Conservation (phyloP, 257 asterid species). For the Handroanthus guayacan region DNA sequence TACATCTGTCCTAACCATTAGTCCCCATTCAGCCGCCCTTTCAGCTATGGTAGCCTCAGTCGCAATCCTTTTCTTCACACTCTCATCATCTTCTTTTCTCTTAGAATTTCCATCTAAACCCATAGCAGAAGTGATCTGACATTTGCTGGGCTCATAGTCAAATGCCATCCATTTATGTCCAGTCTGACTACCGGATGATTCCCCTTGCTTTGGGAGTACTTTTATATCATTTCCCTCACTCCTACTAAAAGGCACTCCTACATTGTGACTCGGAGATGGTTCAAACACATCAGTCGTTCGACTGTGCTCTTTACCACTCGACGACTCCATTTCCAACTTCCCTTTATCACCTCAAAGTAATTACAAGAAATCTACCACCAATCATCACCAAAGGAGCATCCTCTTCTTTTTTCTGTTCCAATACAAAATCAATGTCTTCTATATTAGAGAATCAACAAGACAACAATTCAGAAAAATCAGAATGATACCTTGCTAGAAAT, state of each 20-base stretch:
- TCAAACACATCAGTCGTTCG: slow-evolving; percentile 61
- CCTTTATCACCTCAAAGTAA: slow-evolving; percentile 8
- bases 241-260: slow-evolving; percentile 37
- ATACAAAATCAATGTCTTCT: slow-evolving; percentile 20
- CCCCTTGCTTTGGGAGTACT: slow-evolving; percentile 46
- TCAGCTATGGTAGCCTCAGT: slow-evolving; percentile 55
- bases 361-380: slow-evolving; percentile 34
- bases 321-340: slow-evolving; percentile 52
- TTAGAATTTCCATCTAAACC: slow-evolving; percentile 25
- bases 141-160: slow-evolving; percentile 36
- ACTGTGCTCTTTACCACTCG: slow-evolving; percentile 36
- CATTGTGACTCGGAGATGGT: slow-evolving; percentile 42
- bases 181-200: slow-evolving; percentile 29
- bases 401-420: slow-evolving; percentile 22
- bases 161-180: slow-evolving; percentile 85
- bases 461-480: not conserved
- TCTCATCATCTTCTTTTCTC: slow-evolving; percentile 20
- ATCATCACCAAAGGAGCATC: slow-evolving; percentile 30
- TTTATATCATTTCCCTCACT: slow-evolving; percentile 39
- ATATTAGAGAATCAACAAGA: slow-evolving; percentile 12
- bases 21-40: slow-evolving; percentile 91
- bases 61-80: slow-evolving; percentile 27
- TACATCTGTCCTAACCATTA: slow-evolving; percentile 66
- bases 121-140: slow-evolving; percentile 1
- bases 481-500: not conserved